These are phyloP conservation scores for Coemansia sp. DNA, from an alignment of 192 early-diverging fungal genomes.

Conservation along the genomic window DNA sequence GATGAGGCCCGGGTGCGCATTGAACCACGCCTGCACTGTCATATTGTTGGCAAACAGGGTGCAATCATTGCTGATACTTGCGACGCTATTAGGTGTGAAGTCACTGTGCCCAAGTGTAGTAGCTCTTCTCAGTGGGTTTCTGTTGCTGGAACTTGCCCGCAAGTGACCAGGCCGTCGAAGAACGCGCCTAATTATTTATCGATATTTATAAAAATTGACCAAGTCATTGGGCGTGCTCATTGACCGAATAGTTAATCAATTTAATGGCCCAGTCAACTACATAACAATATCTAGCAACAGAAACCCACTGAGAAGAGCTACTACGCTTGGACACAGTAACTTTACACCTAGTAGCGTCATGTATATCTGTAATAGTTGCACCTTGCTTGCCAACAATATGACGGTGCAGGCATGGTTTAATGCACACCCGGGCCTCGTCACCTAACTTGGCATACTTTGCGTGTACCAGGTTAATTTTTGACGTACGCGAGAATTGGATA, in stretches of 20 bases:
- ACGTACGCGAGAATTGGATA: no score
- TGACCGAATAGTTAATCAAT: slow-evolving; percentile 25
- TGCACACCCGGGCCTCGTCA: no score
- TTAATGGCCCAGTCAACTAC: slow-evolving; percentile 33
- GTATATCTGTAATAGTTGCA: no score
- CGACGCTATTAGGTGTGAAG: slow-evolving; percentile 60
- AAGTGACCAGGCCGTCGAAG: slow-evolving; percentile 31
- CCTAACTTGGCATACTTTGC: no score
- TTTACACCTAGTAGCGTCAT: no score
- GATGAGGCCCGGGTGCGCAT: slow-evolving; percentile 49
- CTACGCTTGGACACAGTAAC: slow-evolving; percentile 50
- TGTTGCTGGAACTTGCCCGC: slow-evolving; percentile 29
- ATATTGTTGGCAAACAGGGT: slow-evolving; percentile 75
- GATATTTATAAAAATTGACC: not conserved
- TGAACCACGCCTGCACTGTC: slow-evolving; percentile 56
- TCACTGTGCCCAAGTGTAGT: slow-evolving; percentile 61
- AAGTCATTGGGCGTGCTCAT: no score
- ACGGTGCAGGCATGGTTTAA: no score
- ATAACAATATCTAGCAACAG: slow-evolving; percentile 21
- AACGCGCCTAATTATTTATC: slow-evolving; percentile 17
- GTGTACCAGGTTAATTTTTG: no score
- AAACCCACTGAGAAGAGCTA: slow-evolving; percentile 27
- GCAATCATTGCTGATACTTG: slow-evolving; percentile 70
- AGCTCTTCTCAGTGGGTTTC: slow-evolving; percentile 24
- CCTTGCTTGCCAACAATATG: no score